Base-by-base conservation (phyloP, 768 basidiomycete species). In the Rhodotorula diobovata region DNA sequence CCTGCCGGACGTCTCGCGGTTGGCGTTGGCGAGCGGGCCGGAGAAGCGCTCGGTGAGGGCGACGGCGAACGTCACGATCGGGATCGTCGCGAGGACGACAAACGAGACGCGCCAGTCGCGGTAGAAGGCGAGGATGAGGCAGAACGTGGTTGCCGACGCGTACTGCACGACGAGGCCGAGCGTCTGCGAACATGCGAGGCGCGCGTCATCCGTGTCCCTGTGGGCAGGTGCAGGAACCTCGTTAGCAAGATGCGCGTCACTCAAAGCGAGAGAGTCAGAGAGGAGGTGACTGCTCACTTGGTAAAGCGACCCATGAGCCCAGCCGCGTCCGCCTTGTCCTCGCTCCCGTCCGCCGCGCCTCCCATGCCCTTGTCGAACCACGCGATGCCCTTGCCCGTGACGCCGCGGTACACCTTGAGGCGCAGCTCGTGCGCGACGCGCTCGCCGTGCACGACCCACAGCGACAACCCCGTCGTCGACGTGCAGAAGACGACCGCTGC, bases 131-230 rank as follows among this genome's bases (percentile, higher is more conserved):
- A 99, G 88, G 61, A 87, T 79, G 74, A 97, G 87, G 77, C 89
- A 89, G 41, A 90, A 85, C 61, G 93, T 61, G 74, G 87, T 86
- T 3, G 93, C 93, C 5, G 87, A 88, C 63, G 91, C 80, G 81
- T 93, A 87, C 80, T 94, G 91, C 55, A 97, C 77, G 68, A 90
- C 79, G 74, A 87, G 85, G 35, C 93, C 93, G 35, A 88, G 83
- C 23, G 89, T 88, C 50, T 91, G 85, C 5, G 92, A 90, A 23
- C 88, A 86, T 1, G 91, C 94, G 70, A 87, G 83, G 53, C 95
- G 88, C 55, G 96, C 89, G 72, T 96, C 91, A 80, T 97, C 93
- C 14, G 94, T 96, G 81, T 97, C 95, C 74, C 93, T 98, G 68
- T 7, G n/a, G 4, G 77, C 10, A 66, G 2, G 21, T 3, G 34